Evolutionary conservation across 2,329 filamentous ascomycete genomes (phyloP).

Genomic region (Fusarium anguioides): DNA sequence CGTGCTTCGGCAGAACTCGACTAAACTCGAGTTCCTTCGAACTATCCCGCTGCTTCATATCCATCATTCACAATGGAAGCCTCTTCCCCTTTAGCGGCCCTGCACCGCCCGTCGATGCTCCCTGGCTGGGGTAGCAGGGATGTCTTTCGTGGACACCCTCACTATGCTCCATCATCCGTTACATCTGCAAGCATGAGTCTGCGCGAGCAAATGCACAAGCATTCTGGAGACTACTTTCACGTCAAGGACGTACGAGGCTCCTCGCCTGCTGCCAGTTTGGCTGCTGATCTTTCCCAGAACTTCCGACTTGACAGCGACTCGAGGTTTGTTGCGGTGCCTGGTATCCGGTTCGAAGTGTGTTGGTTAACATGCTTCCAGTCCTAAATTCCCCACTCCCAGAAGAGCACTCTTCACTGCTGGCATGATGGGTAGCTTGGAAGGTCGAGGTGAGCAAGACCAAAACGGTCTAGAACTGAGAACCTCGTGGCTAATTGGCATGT

Average conservation of each 20-base stretch:
- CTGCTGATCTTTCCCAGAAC: slow-evolving; percentile 95
- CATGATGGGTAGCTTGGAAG: slow-evolving; percentile 52
- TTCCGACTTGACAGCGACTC: slow-evolving; percentile 87
- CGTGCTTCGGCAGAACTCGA: slow-evolving; percentile 34
- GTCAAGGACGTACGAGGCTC: slow-evolving; percentile 82
- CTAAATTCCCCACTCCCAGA: slow-evolving; percentile 56
- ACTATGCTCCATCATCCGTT: slow-evolving; percentile 64
- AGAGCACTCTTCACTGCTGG: slow-evolving; percentile 56
- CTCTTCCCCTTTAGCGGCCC: slow-evolving; percentile 92
- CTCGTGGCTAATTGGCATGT: slow-evolving; percentile 40
- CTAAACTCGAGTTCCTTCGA: slow-evolving; percentile 35
- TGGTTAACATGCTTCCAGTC: slow-evolving; percentile 47
- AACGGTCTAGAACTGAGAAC: not conserved
- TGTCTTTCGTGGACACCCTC: slow-evolving; percentile 63
- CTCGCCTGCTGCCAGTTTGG: slow-evolving; percentile 90
- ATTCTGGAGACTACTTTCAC: slow-evolving; percentile 79
- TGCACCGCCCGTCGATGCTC: slow-evolving; percentile 76
- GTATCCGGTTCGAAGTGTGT: slow-evolving; percentile 6
- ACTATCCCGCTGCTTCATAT: slow-evolving; percentile 29
- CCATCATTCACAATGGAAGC: slow-evolving; percentile 76
- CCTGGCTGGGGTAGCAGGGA: slow-evolving; percentile 69
- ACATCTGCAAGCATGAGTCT: slow-evolving; percentile 79
- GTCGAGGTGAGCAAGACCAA: slow-evolving; percentile 48
- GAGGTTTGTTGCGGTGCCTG: slow-evolving; percentile 70
- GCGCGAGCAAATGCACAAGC: slow-evolving; percentile 74